Evolutionary conservation across 495 filamentous ascomycete species (phyloP), one percentile per base, ranked within the genome.

Genomic region (Parachaetomium inaequale): DNA sequence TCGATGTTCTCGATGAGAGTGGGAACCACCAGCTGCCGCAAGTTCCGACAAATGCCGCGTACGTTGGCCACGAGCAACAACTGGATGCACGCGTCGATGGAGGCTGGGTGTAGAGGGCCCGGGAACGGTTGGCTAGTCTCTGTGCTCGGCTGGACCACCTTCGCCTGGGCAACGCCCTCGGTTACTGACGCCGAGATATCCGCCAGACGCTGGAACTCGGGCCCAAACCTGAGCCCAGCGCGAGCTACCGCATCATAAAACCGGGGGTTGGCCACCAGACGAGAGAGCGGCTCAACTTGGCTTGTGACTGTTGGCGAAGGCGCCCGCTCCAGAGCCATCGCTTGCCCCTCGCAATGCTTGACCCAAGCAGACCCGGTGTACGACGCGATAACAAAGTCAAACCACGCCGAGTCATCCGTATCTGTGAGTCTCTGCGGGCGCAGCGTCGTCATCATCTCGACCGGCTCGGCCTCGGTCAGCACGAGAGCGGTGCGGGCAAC

Each of bases 301-400:
- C 2, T n/a, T 12, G 4, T 17, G 28, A 43, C 0, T 1, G 15
- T n/a, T 7, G 21, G 21, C 21, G 14, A 40, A 1, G 34, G 15
- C 8, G 11, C 34, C 10, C 32, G 26, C 23, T 32, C 23, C 1
- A 49, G n/a, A 0, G 59, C 5, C 19, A 14, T 68, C 0, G 78
- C 76, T 31, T 73, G 63, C 8, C 80, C 82, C 0, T 59, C 50
- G 61, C 75, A 81, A 60, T 84, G 70, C 59, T 75, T 75, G 2
- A 71, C 68, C 78, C 76, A 83, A 15, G 61, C 45, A 0, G 55
- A 61, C 0, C 74, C 78, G 8, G 63, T 70, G 40, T 68, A 69
- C 0, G 79, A 76, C 17, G 72, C 63, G 49, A 84, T 79, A 2
- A 64, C 65, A 46, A 84, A 84, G 0, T 78, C 72, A 31, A 69